Base-by-base conservation (phyloP, 2,329 filamentous ascomycete genomes). In the Tothia fuscella region DNA sequence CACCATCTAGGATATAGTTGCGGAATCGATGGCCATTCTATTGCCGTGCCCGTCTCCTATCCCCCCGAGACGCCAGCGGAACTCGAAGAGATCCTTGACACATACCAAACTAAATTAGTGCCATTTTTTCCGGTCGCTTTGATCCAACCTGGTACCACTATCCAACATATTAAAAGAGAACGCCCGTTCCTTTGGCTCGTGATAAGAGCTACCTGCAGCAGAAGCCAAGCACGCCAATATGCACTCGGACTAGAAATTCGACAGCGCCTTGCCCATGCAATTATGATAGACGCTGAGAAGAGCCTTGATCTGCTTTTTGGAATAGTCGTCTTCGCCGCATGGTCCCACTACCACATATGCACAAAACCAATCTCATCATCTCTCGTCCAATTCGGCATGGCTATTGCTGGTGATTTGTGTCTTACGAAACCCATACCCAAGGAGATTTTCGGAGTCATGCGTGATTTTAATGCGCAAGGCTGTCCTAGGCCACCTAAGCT, bases 261-360 rank as follows among this genome's bases (percentile, higher is more conserved):
- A 12, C 43, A 49, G 26, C 39, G 36, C 12, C 25, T 57, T 5
- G 50, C 49, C n/a, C 22, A 43, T 4, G 48, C 43, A 33, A 45
- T 55, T 2, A 13, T 56, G 7, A 44, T 53, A 9, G 46, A 55
- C 30, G 51, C 48, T 10, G 50, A 54, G 21, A 47, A 48, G 17
- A 54, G 44, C 45, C 9, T 54, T 4, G 53, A 54, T 39, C 16
- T 55, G 9, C 44, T 56, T 7, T 31, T 48, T 12, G 48, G 46
- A 31, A 14, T 56, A 2, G 37, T 56, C 6, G 45, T 48, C 9
- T 52, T 50, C 16, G 50, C 29, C 48, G 26, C 29, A 47, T 21
- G 56, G 54, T 51, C 50, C 31, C 33, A 30, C 20, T 6, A 31
- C 13, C 14, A 10, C 32, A 13, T 13, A 12, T 31, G 16, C 7